phyloP scores from a whole-genome alignment of 2,329 filamentous ascomycete species.

The Penicillium janthinellum region DNA sequence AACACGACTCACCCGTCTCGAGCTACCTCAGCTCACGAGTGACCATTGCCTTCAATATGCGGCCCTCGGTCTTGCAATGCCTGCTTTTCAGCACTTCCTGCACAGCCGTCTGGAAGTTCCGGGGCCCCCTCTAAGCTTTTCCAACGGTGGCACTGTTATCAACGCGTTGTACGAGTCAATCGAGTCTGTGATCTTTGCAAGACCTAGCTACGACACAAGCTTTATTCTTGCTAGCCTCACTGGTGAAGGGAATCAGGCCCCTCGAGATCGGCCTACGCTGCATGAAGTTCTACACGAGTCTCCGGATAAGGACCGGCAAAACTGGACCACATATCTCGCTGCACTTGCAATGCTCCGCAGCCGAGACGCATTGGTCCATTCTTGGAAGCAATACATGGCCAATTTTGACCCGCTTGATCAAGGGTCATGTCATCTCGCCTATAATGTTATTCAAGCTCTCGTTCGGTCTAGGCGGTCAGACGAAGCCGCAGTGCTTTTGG shows the following conservation, averaged over 20 bases:
- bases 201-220: conserved; percentile 21
- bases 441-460: conserved; percentile 30
- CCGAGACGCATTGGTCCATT: conserved; percentile 17
- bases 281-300: conserved; percentile 15
- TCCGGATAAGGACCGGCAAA: conserved; percentile 4
- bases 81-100: conserved; percentile 33
- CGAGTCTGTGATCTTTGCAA: conserved; percentile 24
- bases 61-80: conserved; percentile 30
- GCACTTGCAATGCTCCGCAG: conserved; percentile 32
- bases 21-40: conserved; percentile 9
- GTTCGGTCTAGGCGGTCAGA: conserved; percentile 25
- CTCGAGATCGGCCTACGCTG: conserved; percentile 10
- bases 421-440: conserved; percentile 19
- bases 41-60: conserved; percentile 35
- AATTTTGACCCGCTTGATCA: conserved; percentile 2
- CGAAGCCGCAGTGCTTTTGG: conserved; percentile 28
- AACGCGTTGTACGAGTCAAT: conserved; percentile 25
- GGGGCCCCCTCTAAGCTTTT: not conserved
- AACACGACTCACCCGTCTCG: conserved; percentile 28
- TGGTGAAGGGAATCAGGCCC: conserved; percentile 16
- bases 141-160: conserved; percentile 25
- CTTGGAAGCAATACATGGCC: conserved; percentile 29
- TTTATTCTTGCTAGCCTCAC: conserved; percentile 27
- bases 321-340: conserved; percentile 23
- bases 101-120: conserved; percentile 12